Conservation (phyloP, 169 alveolate genomes). For the Cardiosporidium cionae region DNA sequence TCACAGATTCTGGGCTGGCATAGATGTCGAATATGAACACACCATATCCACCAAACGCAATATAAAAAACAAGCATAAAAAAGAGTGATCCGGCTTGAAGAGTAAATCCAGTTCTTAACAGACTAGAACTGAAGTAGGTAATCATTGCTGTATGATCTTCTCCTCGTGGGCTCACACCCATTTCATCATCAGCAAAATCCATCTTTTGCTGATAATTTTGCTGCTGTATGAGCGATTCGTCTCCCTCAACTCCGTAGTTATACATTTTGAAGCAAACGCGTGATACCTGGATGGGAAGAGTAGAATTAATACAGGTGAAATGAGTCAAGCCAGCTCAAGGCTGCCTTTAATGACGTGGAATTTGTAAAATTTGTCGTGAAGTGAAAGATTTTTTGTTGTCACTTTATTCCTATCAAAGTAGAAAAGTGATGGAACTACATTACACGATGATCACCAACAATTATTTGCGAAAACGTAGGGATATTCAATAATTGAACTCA, state of each 20-base stretch:
- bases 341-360: too few relatives aligned
- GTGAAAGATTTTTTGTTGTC: too few relatives aligned
- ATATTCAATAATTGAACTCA: too few relatives aligned
- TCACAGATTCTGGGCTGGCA: slow-evolving; percentile 32
- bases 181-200: slow-evolving; percentile 28
- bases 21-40: slow-evolving; percentile 67
- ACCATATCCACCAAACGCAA: slow-evolving; percentile 75
- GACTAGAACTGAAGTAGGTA: slow-evolving; percentile 60
- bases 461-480: too few relatives aligned
- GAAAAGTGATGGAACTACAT: too few relatives aligned
- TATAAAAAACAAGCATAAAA: slow-evolving; percentile 63
- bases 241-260: slow-evolving; percentile 27
- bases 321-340: too few relatives aligned
- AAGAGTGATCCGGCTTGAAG: slow-evolving; percentile 58
- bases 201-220: slow-evolving; percentile 3
- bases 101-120: slow-evolving; percentile 59
- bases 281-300: too few relatives aligned
- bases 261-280: slow-evolving; percentile 15
- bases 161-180: slow-evolving; percentile 71
- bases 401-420: too few relatives aligned
- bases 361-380: too few relatives aligned
- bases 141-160: slow-evolving; percentile 68
- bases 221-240: slow-evolving; percentile 19
- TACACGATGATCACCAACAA: too few relatives aligned
- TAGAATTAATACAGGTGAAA: too few relatives aligned